phyloP scores from a whole-genome alignment of 2,329 filamentous ascomycete species.

The Cryphonectria parasitica region DNA sequence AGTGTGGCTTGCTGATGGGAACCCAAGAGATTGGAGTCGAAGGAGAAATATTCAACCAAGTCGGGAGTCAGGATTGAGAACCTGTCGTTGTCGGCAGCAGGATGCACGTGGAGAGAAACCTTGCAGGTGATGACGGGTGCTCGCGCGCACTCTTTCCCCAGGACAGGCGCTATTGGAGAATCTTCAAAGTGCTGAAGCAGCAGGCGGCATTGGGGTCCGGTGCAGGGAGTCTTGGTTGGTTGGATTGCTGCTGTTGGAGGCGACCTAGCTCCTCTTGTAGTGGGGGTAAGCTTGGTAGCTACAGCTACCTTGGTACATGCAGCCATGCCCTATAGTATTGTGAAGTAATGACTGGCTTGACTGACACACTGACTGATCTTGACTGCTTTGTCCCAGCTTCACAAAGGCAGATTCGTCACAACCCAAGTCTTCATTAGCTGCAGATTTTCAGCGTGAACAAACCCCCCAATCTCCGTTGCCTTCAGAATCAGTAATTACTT shows the following conservation, averaged over 20 bases:
- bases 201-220: neutral
- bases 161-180: neutral
- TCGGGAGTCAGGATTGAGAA: neutral
- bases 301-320: neutral
- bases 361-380: neutral
- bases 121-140: constrained; percentile 3
- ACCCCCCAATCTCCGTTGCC: too few species aligned
- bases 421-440: neutral
- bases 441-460: neutral
- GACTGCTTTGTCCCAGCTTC: neutral
- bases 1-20: neutral
- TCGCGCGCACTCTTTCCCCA: neutral
- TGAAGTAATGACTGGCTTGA: neutral
- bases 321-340: neutral
- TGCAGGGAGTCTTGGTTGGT: neutral
- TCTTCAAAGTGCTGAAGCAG: neutral
- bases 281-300: neutral
- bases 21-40: neutral
- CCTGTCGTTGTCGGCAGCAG: constrained; percentile 9
- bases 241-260: neutral
- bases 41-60: neutral
- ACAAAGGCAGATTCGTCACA: neutral
- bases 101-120: constrained; percentile 7
- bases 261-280: neutral
- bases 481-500: too few species aligned